Evolutionary conservation across 78 protist species (phyloP), one percentile per base, ranked within the genome.

Genomic region (Dictyostelium intermedium): DNA sequence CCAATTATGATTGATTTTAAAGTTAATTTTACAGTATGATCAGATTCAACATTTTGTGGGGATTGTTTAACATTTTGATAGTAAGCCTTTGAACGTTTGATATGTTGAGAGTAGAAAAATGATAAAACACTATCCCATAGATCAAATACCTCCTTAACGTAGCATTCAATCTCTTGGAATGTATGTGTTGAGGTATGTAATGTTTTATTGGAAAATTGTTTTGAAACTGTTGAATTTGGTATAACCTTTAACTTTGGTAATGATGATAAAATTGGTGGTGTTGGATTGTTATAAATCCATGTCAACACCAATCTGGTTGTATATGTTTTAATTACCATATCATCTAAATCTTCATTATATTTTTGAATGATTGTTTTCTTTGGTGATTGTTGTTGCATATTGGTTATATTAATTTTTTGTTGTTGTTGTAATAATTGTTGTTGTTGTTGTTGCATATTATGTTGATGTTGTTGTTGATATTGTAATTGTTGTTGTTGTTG

Each of bases 261-360:
- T 8, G 93, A 41, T 16, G 85, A 27, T 53, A 89, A 45, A 18
- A 30, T 6, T 27, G 93, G 93, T 66, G 93, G 87, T n/a, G 23
- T 27, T 7, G 79, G 16, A 69, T 80, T 78, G 13, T 45, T 80
- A 32, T 43, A 89, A 4, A 89, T 43, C 93, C 93, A 89, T 16
- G 93, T 89, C 53, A 89, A 76, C 1, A 89, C 27, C 20, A 89
- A 83, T n/a, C 93, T 27, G 5, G 56, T 79, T 2, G 93, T 37
- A 66, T 89, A 89, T 13, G 72, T 70, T 69, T 74, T 25, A 39
- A 80, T 66, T n/a, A 89, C 72, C 16, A 69, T 16, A 34, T 45
- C 82, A 18, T 89, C 86, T n/a, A 78, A 18, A 35, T 89, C 93
- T 32, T 78, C 87, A 30, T 89, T 37, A 80, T 89, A 89, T 45